Evolutionary conservation across 768 basidiomycete genomes (phyloP), one percentile per base, ranked within the genome.

Genomic region (Cantharellus anzutake): DNA sequence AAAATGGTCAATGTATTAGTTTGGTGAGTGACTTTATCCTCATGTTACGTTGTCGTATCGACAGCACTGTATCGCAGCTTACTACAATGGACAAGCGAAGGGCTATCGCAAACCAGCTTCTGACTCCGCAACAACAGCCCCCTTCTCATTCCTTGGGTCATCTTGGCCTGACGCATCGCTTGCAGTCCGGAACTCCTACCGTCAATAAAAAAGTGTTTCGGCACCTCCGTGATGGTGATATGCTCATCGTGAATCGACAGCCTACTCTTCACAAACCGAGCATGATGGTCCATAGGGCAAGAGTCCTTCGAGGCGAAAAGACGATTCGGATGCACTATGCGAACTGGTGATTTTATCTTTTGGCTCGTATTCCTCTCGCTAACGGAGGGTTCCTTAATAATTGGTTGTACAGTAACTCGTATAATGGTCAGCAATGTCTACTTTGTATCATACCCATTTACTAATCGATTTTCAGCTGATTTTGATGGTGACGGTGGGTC

Each of bases 291-390:
- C 96, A 99, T 69, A 85, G 80, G 65, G 94, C 94, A 14, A 83
- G 84, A 60, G 85, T 98, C 20, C 70, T 99, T 63, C 79, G 82
- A 62, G 96, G 94, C 35, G 96, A 99, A 72, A 99, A 97, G 75
- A 98, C 96, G 0, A 98, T 99, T 68, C 80, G 96, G 11, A 93
- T 99, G 93, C 96, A 99, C 73, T 99, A 99, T 68, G 94, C 96
- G 35, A 99, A 99, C 68, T 99, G 94, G 92, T 94, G 61, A 51
- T 66, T 60, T 11, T 60, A 16, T 48, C 44, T 48, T 11, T 11
- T 29, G 29, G 29, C 44, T 29, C 20, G 20, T 29, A 29, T 29
- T 29, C 20, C 20, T 29, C 20, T 29, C 20, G 20, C 20, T 29
- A 29, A 29, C 20, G 20, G 20, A 29, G 20, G 20, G 20, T 29